phyloP scores from a whole-genome alignment of 1,284 basidiomycete genomes.

The Tilletia horrida region DNA sequence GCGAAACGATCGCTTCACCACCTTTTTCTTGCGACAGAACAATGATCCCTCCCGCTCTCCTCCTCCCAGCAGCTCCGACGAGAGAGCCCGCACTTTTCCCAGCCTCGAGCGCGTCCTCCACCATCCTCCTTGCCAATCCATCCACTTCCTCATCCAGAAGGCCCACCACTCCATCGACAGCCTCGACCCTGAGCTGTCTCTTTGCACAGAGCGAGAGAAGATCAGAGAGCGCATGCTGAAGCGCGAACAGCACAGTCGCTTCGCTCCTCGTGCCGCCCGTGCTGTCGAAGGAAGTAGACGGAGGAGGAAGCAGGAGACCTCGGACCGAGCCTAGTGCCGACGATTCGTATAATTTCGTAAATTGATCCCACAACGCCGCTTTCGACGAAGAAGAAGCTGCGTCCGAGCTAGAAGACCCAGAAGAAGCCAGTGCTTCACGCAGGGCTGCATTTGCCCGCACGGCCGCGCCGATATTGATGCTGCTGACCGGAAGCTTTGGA shows the following conservation, averaged over 20 bases:
- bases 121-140: slow-evolving; percentile 40
- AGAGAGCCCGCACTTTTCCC: neutral
- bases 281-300: neutral
- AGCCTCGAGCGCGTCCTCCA: slow-evolving; percentile 24
- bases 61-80: too few species aligned
- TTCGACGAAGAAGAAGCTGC: neutral
- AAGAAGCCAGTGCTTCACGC: neutral
- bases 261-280: neutral
- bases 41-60: too few species aligned
- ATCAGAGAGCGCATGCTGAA: neutral
- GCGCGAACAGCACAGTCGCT: neutral
- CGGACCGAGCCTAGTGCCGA: neutral
- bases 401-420: neutral
- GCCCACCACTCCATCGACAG: slow-evolving; percentile 1
- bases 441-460: neutral
- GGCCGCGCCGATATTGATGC: slow-evolving; percentile 10
- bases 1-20: too few species aligned
- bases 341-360: neutral
- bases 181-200: neutral
- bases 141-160: slow-evolving; percentile 5
- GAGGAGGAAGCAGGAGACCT: neutral
- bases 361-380: neutral
- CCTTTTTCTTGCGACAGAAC: too few species aligned
- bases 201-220: neutral
- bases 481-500: neutral